Evolutionary conservation across 768 basidiomycete genomes (phyloP).

Genomic region (Coprinellus micaceus): DNA sequence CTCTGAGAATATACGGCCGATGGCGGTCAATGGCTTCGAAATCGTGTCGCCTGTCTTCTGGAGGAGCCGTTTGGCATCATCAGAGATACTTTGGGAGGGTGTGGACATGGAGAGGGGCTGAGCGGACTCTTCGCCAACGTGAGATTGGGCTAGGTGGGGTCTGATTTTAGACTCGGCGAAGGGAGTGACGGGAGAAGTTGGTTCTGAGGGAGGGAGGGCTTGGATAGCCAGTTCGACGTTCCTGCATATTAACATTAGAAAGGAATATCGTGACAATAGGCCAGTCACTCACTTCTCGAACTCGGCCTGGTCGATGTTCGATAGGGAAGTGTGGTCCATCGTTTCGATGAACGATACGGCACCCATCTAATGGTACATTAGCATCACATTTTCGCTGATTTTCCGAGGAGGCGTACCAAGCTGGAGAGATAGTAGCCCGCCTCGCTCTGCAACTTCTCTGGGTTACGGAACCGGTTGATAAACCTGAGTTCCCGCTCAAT

Average conservation of each 20-base stretch:
- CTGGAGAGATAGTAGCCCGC: conserved; percentile 97
- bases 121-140: conserved; percentile 88
- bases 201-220: conserved; percentile 43
- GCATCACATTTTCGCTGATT: neutral
- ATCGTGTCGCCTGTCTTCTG: conserved; percentile 90
- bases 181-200: conserved; percentile 31
- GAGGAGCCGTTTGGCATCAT: conserved; percentile 78
- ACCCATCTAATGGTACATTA: conserved; percentile 61
- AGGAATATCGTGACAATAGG: neutral
- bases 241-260: conserved; percentile 21
- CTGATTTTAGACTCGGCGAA: conserved; percentile 24
- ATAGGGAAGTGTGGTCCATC: conserved; percentile 93
- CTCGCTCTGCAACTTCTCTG: conserved; percentile 87
- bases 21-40: conserved; percentile 86
- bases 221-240: conserved; percentile 54
- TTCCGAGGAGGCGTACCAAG: conserved; percentile 51
- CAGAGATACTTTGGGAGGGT: conserved; percentile 48
- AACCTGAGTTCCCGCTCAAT: conserved; percentile 52
- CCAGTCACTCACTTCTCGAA: conserved; percentile 65
- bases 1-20: conserved; percentile 83
- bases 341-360: conserved; percentile 97
- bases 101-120: conserved; percentile 66
- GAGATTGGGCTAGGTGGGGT: conserved; percentile 35
- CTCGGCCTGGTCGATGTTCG: conserved; percentile 90
- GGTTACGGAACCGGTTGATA: conserved; percentile 91